Base-by-base conservation (phyloP, 2,329 filamentous ascomycete species). In the Xylaria hypoxylon region DNA sequence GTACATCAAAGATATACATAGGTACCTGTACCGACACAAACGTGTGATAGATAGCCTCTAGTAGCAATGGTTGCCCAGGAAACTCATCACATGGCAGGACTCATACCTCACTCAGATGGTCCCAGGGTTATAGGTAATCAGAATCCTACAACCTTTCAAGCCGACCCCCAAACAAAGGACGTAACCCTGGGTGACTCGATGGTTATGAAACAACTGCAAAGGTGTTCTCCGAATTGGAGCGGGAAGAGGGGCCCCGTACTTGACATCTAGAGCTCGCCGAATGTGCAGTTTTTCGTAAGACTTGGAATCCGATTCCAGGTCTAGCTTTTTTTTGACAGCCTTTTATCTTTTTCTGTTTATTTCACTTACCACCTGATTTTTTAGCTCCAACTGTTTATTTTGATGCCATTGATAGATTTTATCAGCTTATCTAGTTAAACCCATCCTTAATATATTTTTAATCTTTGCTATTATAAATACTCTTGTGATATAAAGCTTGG, bases 191-290 rank as follows among this genome's bases (percentile, higher is more conserved):
- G 64, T 64, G 60, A 67, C 64, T 56, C 28, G 42, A 58, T 44
- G 64, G 64, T 45, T 67, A 67, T 67, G 64, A 67, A 67, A 24
- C 31, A 64, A 63, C 55, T 35, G 59, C 60, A 67, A 67, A 67
- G 28, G 42, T 56, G 64, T 42, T 26, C 28, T 55, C 64, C 44
- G 48, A 59, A 67, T 67, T 35, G 60, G 64, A 67, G 55, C 42
- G 35, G 64, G 47, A 48, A 58, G 24, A 55, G 19, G 53, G 24
- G 19, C 10, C 35, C 51, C 22, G 33, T 10, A 61, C 63, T 65
- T 61, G 63, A 65, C 63, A 51, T 47, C 13, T 65, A 52, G 63
- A 52, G 19, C 26, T 65, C 63, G 28, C 35, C 57, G 62, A 65
- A 50, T n/a, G 62, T 65, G 57, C 26, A 28, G 62, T 60, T 65